phyloP scores from a whole-genome alignment of 23 red algal genomes.

The Gracilaria domingensis region DNA sequence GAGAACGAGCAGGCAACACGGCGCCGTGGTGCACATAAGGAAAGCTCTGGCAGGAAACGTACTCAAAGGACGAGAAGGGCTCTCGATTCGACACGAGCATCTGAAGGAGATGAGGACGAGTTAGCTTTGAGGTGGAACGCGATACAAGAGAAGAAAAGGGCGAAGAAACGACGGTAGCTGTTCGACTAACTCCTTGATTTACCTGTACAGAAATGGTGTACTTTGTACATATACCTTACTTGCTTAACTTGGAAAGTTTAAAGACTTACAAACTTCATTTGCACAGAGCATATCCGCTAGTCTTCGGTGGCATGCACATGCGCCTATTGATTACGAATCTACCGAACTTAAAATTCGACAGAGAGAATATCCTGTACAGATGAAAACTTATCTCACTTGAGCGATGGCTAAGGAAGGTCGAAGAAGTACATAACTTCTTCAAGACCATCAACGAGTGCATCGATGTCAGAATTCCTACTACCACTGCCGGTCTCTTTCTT shows the following conservation, averaged over 20 bases:
- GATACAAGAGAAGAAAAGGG: conserved; percentile 7
- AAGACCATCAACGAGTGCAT: no score
- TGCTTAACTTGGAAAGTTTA: conserved; percentile 4
- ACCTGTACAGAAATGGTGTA: not conserved
- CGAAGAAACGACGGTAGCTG: not conserved
- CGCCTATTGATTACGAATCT: not conserved
- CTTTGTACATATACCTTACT: not conserved
- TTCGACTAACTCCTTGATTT: conserved; percentile 3
- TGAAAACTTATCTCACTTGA: no score
- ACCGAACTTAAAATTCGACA: no score
- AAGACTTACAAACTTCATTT: not conserved
- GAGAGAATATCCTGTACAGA: no score
- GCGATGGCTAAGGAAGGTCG: no score
- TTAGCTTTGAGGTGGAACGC: not conserved
- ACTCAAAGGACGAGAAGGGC: not conserved
- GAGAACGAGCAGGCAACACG: not conserved
- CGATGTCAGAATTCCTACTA: no score
- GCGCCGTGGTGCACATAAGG: not conserved
- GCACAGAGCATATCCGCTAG: not conserved
- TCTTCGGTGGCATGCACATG: not conserved
- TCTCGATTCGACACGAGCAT: not conserved
- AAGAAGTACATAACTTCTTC: no score
- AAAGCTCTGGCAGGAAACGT: not conserved
- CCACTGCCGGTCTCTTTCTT: no score
- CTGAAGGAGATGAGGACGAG: conserved; percentile 26